Base-by-base conservation (phyloP, 2,329 filamentous ascomycete species). In the Rhinocladiella similis region DNA sequence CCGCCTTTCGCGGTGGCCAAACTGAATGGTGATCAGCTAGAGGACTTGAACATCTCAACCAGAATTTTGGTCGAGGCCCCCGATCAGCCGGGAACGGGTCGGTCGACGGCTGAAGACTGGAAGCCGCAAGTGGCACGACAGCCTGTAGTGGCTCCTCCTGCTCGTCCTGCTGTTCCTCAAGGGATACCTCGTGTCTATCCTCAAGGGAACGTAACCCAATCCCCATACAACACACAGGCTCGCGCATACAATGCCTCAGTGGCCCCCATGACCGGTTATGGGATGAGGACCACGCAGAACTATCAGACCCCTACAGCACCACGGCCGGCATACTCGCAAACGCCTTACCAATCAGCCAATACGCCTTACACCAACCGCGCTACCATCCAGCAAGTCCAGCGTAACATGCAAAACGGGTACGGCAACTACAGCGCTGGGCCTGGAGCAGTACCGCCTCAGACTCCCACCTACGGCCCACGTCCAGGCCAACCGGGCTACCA, bases 1-100 rank as follows among this genome's bases (percentile, higher is more conserved):
- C 91, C 91, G 1, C 91, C 91, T 1, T 94, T 91, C 68, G 89
- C 89, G 1, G 88, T 96, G 20, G 87, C 91, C 5, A 93, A 94
- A 67, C 77, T 96, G 59, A 87, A 95, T 66, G 91, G 91, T 9
- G 88, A 95, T 68, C 89, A 91, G 70, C 75, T 96, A n/a, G 87
- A 87, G 27, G 89, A 91, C 56, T 77, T 96, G 47, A 87, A 90
- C 60, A 88, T 96, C 68, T 93, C 87, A 73, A 90, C 85, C 45
- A 90, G 85, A 68, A 82, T 96, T 18, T 75, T 90, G 57, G 78
- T 95, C 46, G 84, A 89, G 58, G 85, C 82, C 5, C 85, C 87
- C 50, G 85, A 91, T 66, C 89, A 89, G 70, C 83, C 82, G 61
- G 91, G 91, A 3, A 84, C 88, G 3, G 86, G 95, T 83, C 91